Base-by-base conservation (phyloP, 129 eudicot species). In the Solidago caesia region DNA sequence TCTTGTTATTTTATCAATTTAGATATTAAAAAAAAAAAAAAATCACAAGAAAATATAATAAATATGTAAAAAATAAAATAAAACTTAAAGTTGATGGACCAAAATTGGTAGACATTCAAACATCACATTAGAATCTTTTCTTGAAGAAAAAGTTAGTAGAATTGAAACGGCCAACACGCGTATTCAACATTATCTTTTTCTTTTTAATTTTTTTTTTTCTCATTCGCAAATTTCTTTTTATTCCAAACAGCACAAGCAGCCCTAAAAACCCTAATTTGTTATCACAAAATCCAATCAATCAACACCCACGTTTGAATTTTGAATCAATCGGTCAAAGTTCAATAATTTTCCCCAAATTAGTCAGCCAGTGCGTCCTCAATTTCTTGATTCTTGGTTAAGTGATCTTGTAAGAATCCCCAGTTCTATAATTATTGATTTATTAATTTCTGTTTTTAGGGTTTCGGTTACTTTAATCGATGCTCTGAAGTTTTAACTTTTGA, bases 391-490 rank as follows among this genome's bases (percentile, higher is more conserved):
- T 81, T 82, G 82, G 84, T 75, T 62, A 52, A 64, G 68, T 67
- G 52, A 58, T 63, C 77, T 75, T 85, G 89, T 85, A 85, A 85
- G 84, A 73, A 82, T 82, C 86, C 84, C 83, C 85, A 8, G 49
- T 47, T 14, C 63, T 56, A 29, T 64, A 48, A 26, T 45, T n/a
- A 53, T 67, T 44, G 48, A 61, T 67, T 58, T 8, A 44, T 64
- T 60, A 13, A 41, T 0, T 69, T 46, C 0, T 4, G 51, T 46
- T 29, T 55, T 6, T 69, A 69, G 72, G 80, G 15, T 64, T 77
- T 84, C 79, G 83, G 26, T 84, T 55, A 56, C 6, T 70, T 33
- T n/a, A 44, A 83, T 79, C 80, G 73, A 79, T 44, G 44, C 71
- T 72, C 76, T 81, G 25, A 60, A 45, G 55, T 43, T 71, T 68